Evolutionary conservation across 768 basidiomycete genomes (phyloP).

Genomic region (Termitomyces sp.): DNA sequence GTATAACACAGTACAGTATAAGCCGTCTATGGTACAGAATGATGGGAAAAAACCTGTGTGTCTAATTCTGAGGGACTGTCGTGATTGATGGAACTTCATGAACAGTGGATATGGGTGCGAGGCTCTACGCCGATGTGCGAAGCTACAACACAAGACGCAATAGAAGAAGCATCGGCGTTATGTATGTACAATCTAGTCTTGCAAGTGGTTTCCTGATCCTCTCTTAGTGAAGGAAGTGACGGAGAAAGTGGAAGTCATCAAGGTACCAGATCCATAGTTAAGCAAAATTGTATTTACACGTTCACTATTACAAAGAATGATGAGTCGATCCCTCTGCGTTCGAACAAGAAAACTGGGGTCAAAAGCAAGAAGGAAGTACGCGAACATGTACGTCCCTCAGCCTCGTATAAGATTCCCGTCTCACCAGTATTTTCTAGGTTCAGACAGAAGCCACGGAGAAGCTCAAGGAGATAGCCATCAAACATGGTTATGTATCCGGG

Average conservation of each 20-base stretch:
- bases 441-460: constrained; percentile 54
- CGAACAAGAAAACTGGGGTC: constrained; percentile 66
- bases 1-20: constrained; percentile 38
- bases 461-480: constrained; percentile 53
- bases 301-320: constrained; percentile 42
- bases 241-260: constrained; percentile 51
- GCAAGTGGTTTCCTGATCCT: neutral
- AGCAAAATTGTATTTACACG: neutral
- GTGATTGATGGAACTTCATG: neutral
- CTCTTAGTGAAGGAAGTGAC: constrained; percentile 51
- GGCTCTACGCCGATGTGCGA: constrained; percentile 19
- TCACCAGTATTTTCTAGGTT: constrained; percentile 28
- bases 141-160: constrained; percentile 26
- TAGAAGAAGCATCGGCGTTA: constrained; percentile 37
- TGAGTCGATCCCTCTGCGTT: constrained; percentile 54
- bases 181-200: constrained; percentile 25
- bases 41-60: constrained; percentile 71
- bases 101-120: constrained; percentile 65
- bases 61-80: neutral
- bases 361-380: constrained; percentile 74
- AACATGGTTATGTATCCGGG: constrained; percentile 48
- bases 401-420: too few relatives aligned
- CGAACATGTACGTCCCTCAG: constrained; percentile 43
- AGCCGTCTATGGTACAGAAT: constrained; percentile 73
- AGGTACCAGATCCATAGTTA: constrained; percentile 29